Conservation (phyloP, 164 flowering plant genomes). For the Aristolochia californica region DNA sequence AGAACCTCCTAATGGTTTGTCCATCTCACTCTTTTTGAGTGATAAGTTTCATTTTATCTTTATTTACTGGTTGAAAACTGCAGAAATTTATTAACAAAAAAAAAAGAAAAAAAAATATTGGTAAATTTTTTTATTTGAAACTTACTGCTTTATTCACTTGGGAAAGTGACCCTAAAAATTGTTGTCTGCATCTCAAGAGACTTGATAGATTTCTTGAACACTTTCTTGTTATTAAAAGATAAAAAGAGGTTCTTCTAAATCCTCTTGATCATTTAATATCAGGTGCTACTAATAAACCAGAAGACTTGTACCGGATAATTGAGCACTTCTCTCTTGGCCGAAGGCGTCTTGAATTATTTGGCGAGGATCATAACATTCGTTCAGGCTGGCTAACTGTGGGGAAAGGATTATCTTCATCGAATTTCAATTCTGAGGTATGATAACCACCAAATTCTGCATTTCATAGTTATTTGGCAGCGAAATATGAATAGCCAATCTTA, state of each 20-base stretch:
- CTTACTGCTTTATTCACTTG: no score
- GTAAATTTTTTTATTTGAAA: no score
- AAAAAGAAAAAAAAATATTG: no score
- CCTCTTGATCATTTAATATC: not conserved
- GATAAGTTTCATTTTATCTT: not conserved
- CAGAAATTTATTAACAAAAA: no score
- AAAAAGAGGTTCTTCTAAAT: no score
- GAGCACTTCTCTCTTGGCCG: conserved; percentile 98
- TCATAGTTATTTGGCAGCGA: not conserved
- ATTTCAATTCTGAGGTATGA: conserved; percentile 75
- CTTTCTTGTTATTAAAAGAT: no score
- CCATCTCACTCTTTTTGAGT: not conserved
- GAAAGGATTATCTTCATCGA: conserved; percentile 81
- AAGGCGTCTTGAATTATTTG: conserved; percentile 91
- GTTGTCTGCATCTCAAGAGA: not conserved
- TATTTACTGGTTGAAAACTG: not conserved
- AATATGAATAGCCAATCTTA: no score
- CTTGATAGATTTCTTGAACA: no score
- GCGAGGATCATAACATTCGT: conserved; percentile 97
- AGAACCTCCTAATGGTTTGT: conserved; percentile 95
- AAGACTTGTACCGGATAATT: conserved; percentile 88
- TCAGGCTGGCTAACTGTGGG: conserved; percentile 98
- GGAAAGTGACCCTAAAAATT: no score
- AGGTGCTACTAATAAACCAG: conserved; percentile 97
- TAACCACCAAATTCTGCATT: no score